Evolutionary conservation across 2,329 filamentous ascomycete species (phyloP).

Genomic region (Colletotrichum liriopes): DNA sequence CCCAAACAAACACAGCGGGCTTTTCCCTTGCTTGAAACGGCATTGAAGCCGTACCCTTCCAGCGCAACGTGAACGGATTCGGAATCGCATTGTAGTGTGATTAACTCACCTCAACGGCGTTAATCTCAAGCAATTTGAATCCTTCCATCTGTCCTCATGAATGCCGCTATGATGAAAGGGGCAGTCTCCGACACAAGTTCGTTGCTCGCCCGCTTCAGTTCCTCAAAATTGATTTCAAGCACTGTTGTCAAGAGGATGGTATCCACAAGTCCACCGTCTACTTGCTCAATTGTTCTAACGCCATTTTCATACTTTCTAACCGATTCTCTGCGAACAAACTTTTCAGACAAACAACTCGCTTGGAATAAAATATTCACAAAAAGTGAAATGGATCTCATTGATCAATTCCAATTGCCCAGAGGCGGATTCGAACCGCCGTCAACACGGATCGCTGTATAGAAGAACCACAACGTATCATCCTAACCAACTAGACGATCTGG

Average conservation of each 20-base stretch:
- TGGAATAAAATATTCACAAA: neutral
- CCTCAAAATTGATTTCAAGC: neutral
- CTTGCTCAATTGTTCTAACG: neutral
- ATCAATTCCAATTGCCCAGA: neutral
- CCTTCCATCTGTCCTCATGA: rapidly evolving
- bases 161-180: neutral
- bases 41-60: neutral
- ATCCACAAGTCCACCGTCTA: neutral
- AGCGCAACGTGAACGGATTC: neutral
- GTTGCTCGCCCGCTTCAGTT: neutral
- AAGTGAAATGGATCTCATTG: rapidly evolving
- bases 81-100: neutral
- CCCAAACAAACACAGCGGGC: neutral
- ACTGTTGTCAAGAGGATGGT: neutral
- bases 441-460: slow-evolving; percentile 18
- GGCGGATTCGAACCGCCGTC: slow-evolving; percentile 16
- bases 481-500: slow-evolving; percentile 18
- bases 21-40: neutral
- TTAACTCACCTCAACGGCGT: no score
- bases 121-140: neutral
- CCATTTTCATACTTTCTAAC: neutral
- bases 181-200: no score
- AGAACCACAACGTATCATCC: slow-evolving; percentile 18
- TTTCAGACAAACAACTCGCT: neutral
- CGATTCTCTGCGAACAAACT: neutral